Base-by-base conservation (phyloP, 305 asterid species). In the Rubia balearica region DNA sequence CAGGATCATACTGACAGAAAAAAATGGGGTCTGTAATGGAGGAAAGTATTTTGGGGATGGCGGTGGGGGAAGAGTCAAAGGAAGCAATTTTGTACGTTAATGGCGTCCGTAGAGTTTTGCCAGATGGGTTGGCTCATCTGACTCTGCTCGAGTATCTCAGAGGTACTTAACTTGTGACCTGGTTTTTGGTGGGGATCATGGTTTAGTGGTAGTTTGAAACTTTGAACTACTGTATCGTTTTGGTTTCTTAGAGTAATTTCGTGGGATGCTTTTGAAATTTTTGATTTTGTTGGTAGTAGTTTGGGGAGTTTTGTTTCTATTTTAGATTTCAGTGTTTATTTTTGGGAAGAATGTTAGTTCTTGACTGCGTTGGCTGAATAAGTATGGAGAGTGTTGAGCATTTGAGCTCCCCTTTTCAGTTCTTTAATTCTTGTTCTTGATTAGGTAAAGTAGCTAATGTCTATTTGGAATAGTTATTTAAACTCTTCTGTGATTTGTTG, bases 81-180 rank as follows among this genome's bases (percentile, higher is more conserved):
- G 96, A 93, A 79, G 83, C 96, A 48, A 88, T 91, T 69, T 60
- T 91, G n/a, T 93, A 86, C 67, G 91, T 93, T 51, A 93, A 93
- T 82, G 98, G 97, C 12, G 90, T 85, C 73, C 96, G 97, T 74
- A 83, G 90, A 75, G 84, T 89, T 75, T 82, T 93, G 82, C 91
- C 96, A 41, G 95, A 93, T 81, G 97, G 97, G 6, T 83, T 89
- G 76, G 97, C 97, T 60, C 92, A 91, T 77, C 49, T 85, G 53
- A 93, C 97, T 76, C 96, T 93, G 46, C 97, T 93, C 48, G 98
- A 93, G 73, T 91, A 90, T 81, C 97, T 93, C 74, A 79, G 97
- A 83, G 98, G 98, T 93, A 68, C 36, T 76, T 90, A 65, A 30
- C 71, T 6, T 38, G 9, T 11, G 1, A 11, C 4, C 17, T n/a